Conservation (phyloP, 2,329 filamentous ascomycete genomes). For the Pyricularia pennisetigena region DNA sequence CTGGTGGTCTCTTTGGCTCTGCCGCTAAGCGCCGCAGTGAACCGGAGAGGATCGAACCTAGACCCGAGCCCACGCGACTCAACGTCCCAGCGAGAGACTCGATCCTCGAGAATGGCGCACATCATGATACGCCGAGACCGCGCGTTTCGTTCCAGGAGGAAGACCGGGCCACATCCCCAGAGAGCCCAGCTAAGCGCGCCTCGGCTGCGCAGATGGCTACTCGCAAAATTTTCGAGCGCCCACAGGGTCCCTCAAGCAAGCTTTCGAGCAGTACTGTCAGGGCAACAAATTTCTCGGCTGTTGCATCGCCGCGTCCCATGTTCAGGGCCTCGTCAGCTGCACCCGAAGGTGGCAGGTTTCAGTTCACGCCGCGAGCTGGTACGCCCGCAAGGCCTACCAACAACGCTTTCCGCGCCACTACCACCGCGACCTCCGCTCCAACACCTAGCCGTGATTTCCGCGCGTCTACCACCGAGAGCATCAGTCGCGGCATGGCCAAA, state of each 20-base stretch:
- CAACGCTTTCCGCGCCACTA: conserved; percentile 32
- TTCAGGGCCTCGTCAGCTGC: conserved; percentile 19
- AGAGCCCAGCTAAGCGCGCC: conserved; percentile 23
- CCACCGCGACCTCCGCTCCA: conserved; percentile 12
- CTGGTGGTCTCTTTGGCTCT: conserved; percentile 2
- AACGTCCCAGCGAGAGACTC: not conserved
- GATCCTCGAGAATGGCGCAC: not conserved
- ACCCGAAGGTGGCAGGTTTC: conserved; percentile 16
- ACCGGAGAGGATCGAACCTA: not conserved
- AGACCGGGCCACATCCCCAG: conserved; percentile 14
- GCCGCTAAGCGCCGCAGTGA: conserved; percentile 3
- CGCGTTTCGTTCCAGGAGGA: conserved; percentile 12
- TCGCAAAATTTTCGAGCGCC: conserved; percentile 23
- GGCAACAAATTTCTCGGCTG: conserved; percentile 18
- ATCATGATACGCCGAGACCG: conserved; percentile 6
- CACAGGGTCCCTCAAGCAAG: conserved; percentile 21
- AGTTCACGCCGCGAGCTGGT: conserved; percentile 33
- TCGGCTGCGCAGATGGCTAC: conserved; percentile 20
- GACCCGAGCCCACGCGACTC: conserved; percentile 1
- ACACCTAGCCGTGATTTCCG: conserved; percentile 34
- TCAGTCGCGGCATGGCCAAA: conserved; percentile 38
- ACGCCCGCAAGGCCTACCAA: conserved; percentile 31
- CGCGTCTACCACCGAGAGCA: conserved; percentile 34
- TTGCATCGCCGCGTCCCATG: conserved; percentile 21
- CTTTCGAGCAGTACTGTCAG: conserved; percentile 13